Percentiles rank a stretch among this genome's conserved stretches.
Evolutionary conservation across 2,329 filamentous ascomycete species (phyloP).

Genomic region (Fusarium hainanense): DNA sequence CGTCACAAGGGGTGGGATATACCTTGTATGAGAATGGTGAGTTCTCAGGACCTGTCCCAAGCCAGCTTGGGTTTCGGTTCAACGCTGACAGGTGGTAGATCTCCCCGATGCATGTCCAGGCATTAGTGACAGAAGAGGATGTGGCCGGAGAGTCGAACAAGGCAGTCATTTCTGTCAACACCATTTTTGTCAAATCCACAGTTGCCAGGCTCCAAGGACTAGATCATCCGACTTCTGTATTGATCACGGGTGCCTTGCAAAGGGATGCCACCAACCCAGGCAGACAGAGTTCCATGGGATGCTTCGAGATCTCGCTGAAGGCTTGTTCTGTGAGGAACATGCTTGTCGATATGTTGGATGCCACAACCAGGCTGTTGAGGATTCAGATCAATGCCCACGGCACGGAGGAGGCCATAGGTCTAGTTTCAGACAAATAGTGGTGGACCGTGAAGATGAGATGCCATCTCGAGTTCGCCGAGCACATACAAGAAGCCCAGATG

Average conservation of each 20-base stretch:
- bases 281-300: background rate
- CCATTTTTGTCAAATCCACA: slow-evolving; percentile 41
- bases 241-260: slow-evolving; percentile 32
- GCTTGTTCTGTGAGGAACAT: slow-evolving; percentile 38
- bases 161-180: slow-evolving; percentile 29
- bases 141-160: slow-evolving; percentile 18
- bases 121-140: slow-evolving; percentile 18
- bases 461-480: background rate
- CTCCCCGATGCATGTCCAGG: slow-evolving; percentile 17
- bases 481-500: background rate
- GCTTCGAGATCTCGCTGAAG: background rate
- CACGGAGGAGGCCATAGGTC: slow-evolving; percentile 16
- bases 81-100: slow-evolving; percentile 19
- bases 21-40: slow-evolving; percentile 42
- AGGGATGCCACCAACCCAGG: slow-evolving; percentile 30
- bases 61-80: background rate
- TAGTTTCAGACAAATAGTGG: slow-evolving; percentile 4
- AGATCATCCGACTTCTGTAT: slow-evolving; percentile 34
- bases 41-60: slow-evolving; percentile 4
- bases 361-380: slow-evolving; percentile 12
- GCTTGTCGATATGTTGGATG: slow-evolving; percentile 38
- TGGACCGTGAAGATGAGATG: background rate
- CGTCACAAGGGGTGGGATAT: slow-evolving; percentile 25
- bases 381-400: slow-evolving; percentile 28
- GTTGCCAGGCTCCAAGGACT: slow-evolving; percentile 31